Conservation (phyloP, 805 yeast species). For the Yarrowia osloensis region DNA sequence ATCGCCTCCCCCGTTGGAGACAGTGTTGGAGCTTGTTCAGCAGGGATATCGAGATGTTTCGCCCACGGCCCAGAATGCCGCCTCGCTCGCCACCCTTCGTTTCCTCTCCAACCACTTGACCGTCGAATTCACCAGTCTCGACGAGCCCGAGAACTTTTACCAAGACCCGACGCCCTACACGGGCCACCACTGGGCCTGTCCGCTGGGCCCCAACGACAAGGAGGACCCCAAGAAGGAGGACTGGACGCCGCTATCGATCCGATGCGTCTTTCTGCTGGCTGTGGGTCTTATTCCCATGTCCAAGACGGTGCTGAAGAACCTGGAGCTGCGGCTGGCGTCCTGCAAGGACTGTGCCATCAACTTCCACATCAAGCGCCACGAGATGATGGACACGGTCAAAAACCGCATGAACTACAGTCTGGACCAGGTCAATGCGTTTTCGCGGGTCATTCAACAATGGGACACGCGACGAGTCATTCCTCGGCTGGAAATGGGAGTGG, state of each 20-base stretch:
- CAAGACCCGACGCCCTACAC: slow-evolving; percentile 16
- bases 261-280: slow-evolving; percentile 24
- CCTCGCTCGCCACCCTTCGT: slow-evolving; percentile 14
- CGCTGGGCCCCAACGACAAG: not conserved
- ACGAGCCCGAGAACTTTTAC: slow-evolving; percentile 7
- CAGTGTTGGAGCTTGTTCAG: slow-evolving; percentile 22
- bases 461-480: slow-evolving; percentile 5
- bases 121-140: not conserved
- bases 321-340: slow-evolving; percentile 20
- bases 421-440: slow-evolving; percentile 23
- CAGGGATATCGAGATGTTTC: slow-evolving; percentile 20
- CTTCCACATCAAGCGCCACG: slow-evolving; percentile 17
- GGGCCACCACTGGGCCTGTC: slow-evolving; percentile 25
- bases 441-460: slow-evolving; percentile 11
- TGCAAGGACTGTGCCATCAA: slow-evolving; percentile 20
- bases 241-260: slow-evolving; percentile 23
- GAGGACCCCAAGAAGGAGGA: not conserved
- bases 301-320: slow-evolving; percentile 20
- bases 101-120: slow-evolving; percentile 8
- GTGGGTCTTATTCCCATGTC: slow-evolving; percentile 26
- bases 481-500: slow-evolving; percentile 10
- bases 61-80: slow-evolving; percentile 11
- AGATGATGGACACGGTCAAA: slow-evolving; percentile 18
- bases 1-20: slow-evolving; percentile 22
- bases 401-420: slow-evolving; percentile 21